These are phyloP conservation scores for Hysterium pulicare DNA, from an alignment of 2,329 filamentous ascomycete species.

Conservation along the genomic window DNA sequence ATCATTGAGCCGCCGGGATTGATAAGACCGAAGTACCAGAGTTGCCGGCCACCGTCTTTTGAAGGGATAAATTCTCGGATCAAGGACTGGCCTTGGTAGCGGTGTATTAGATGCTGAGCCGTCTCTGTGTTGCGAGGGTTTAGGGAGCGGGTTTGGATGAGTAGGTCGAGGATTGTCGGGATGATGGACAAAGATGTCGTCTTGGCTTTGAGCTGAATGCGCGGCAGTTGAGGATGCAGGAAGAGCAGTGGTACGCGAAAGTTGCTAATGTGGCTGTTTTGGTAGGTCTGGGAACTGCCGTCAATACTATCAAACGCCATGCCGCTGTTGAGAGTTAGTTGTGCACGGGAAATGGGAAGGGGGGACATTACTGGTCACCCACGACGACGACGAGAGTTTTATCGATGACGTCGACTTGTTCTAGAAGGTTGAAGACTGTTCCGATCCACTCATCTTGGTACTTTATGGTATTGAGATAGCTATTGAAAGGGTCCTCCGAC, in stretches of 20 bases:
- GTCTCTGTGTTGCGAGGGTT: conserved; percentile 27
- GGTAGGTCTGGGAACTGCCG: conserved; percentile 36
- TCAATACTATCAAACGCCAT: conserved; percentile 41
- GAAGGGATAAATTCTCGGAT: conserved; percentile 25
- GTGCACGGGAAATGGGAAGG: background rate
- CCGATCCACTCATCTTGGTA: conserved; percentile 41
- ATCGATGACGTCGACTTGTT: conserved; percentile 44
- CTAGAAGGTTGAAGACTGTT: conserved; percentile 39
- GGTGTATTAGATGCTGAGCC: conserved; percentile 40
- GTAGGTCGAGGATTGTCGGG: conserved; percentile 46
- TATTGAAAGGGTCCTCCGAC: conserved; percentile 23
- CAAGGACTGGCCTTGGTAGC: conserved; percentile 49
- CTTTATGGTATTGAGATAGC: conserved; percentile 43
- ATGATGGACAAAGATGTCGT: conserved; percentile 44
- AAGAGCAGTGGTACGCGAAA: conserved; percentile 45
- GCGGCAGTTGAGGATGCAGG: conserved; percentile 43
- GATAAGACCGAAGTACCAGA: conserved; percentile 22
- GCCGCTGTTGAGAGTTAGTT: conserved; percentile 7
- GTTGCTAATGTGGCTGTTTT: conserved; percentile 45
- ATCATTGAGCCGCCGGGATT: conserved; percentile 24
- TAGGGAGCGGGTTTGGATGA: conserved; percentile 41
- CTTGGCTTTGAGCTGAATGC: conserved; percentile 39
- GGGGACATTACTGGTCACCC: conserved; percentile 34
- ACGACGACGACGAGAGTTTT: conserved; percentile 47
- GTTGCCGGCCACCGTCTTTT: conserved; percentile 20